Conservation (phyloP, 225 moss, liverwort and hornwort genomes). For the Sphagnum tenellum region DNA sequence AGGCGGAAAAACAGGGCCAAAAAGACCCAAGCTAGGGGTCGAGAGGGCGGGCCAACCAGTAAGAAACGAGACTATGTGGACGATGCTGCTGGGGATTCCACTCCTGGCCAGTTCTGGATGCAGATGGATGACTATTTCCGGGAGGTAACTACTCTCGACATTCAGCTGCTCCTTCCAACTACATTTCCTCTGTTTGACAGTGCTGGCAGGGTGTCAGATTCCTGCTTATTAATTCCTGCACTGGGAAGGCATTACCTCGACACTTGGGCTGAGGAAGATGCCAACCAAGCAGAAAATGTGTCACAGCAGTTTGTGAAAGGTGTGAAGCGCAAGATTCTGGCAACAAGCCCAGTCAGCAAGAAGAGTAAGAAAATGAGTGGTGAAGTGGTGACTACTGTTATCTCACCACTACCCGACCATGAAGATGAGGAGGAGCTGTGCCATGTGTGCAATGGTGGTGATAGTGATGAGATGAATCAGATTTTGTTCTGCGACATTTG, state of each 20-base stretch:
- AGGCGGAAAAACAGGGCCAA: slow-evolving; percentile 40
- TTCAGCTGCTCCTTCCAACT: slow-evolving; percentile 45
- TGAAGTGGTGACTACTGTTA: slow-evolving; percentile 49
- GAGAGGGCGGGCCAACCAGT: slow-evolving; percentile 32
- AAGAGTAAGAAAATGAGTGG: slow-evolving; percentile 44
- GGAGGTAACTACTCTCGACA: slow-evolving; percentile 32
- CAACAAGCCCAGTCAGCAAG: slow-evolving; percentile 43
- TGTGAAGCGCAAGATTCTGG: slow-evolving; percentile 47
- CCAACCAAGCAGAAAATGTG: slow-evolving; percentile 19
- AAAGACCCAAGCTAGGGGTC: slow-evolving; percentile 49
- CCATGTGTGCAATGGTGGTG: slow-evolving; percentile 63
- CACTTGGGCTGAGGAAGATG: slow-evolving; percentile 51
- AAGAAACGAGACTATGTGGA: slow-evolving; percentile 49
- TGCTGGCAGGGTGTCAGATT: slow-evolving; percentile 32
- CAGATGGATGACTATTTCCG: slow-evolving; percentile 65
- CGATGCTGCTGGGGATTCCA: slow-evolving; percentile 24
- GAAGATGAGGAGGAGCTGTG: slow-evolving; percentile 63
- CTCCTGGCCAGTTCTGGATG: slow-evolving; percentile 37
- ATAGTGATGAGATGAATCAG: slow-evolving; percentile 54
- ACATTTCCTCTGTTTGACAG: slow-evolving; percentile 22
- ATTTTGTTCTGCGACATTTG: slow-evolving; percentile 59
- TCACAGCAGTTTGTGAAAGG: slow-evolving; percentile 42
- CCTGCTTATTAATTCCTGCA: slow-evolving; percentile 43
- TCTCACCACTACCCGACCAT: slow-evolving; percentile 48
- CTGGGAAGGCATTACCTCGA: slow-evolving; percentile 38